Evolutionary conservation across 139 green algal species (phyloP).

Genomic region (Tetraselmis striata): DNA sequence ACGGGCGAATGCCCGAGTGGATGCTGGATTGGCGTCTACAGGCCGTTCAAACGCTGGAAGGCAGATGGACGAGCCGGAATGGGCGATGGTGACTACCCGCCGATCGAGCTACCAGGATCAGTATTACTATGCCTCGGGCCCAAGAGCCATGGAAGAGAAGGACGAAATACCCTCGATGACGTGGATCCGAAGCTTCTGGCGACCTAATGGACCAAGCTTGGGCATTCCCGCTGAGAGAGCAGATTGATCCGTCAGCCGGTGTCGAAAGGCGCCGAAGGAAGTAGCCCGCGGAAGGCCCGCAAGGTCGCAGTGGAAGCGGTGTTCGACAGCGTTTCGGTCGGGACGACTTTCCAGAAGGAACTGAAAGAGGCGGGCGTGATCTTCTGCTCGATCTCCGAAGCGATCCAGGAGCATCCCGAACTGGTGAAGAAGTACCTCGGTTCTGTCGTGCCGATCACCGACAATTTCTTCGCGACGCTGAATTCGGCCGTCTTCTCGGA

Average conservation of each 20-base stretch:
- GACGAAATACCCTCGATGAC: constrained; percentile 14
- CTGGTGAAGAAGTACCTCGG: background rate
- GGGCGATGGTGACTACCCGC: constrained; percentile 36
- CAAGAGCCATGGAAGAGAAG: constrained; percentile 50
- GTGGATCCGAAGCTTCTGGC: constrained; percentile 51
- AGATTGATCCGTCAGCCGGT: no score
- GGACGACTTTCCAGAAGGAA: constrained; percentile 51
- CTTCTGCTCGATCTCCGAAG: constrained; percentile 27
- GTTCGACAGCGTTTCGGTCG: constrained; percentile 55
- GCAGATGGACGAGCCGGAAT: constrained; percentile 52
- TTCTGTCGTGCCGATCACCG: constrained; percentile 71
- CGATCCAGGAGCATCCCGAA: background rate
- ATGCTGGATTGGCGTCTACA: constrained; percentile 54
- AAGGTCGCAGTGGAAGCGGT: constrained; percentile 59
- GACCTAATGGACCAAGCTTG: constrained; percentile 57
- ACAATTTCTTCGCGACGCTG: background rate
- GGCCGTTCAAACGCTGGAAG: constrained; percentile 47
- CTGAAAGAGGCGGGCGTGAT: constrained; percentile 52
- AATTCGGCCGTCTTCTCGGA: background rate
- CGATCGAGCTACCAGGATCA: constrained; percentile 37
- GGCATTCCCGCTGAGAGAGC: constrained; percentile 45
- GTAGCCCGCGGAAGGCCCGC: constrained; percentile 53
- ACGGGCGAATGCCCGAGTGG: constrained; percentile 54
- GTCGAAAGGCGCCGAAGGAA: no score
- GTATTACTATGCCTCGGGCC: constrained; percentile 57